Base-by-base conservation (phyloP, 1,284 basidiomycete genomes). In the Caloboletus inedulis region DNA sequence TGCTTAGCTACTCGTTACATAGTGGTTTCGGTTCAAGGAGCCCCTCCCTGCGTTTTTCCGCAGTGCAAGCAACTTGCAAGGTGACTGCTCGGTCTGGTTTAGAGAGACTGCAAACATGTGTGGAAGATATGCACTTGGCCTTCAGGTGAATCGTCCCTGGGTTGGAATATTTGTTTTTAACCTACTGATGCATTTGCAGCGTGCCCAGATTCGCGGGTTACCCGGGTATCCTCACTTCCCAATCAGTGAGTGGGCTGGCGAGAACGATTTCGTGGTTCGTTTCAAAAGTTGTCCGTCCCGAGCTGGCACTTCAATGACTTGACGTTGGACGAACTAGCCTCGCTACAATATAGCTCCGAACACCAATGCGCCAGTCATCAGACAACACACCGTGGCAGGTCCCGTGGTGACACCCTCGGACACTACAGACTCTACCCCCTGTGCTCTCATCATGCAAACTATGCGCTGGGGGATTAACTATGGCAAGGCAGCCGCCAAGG, bases 381-480 rank as follows among this genome's bases (percentile, higher is more conserved):
- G 82, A 23, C 76, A 77, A 21, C 48, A 31, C 27, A 42, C 40
- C 1, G 14, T 19, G 31, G 39, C 47, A 8, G 29, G 14, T 10
- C 42, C 47, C 9, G 6, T 21, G 37, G 42, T 7, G 27, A 34
- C 39, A 19, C 16, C n/a, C 31, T 39, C 43, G 2, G 51, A 55
- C 19, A 36, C 52, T 12, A 30, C 44, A 8, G 54, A 47, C 10
- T 18, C 57, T 14, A 4, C 16, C 10, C 43, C 59, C 7, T 3
- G 25, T 12, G 14, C 58, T 10, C 60, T 80, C 25, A 65, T 83
- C 12, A 63, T 89, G 58, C 85, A 88, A 30, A 81, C 84, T 5
- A 91, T 92, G 93, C 87, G 86, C 64, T 98, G 94, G 94, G 94
- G 94, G 1, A 76, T 98, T 2, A 85, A 91, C 63, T 95, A 87